Evolutionary conservation across 305 asterid genomes (phyloP).

Genomic region (Ilex paraguariensis): DNA sequence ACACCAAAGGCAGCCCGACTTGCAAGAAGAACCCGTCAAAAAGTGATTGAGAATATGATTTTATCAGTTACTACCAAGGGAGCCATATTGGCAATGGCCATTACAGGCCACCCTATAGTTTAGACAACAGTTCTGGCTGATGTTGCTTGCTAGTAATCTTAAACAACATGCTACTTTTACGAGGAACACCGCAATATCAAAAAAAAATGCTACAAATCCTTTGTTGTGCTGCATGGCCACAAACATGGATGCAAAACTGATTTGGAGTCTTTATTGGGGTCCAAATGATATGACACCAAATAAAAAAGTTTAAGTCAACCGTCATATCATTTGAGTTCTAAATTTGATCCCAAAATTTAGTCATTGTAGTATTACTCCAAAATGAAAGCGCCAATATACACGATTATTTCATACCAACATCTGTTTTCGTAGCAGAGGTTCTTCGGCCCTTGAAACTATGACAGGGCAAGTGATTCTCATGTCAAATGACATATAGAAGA

Average conservation of each 20-base stretch:
- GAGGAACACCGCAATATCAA: conserved; percentile 18
- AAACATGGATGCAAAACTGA: conserved; percentile 10
- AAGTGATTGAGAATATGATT: conserved; percentile 61
- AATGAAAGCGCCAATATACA: too few species aligned
- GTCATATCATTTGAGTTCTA: too few species aligned
- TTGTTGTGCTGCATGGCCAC: conserved; percentile 10
- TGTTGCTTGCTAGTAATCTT: conserved; percentile 65
- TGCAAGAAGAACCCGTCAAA: conserved; percentile 47
- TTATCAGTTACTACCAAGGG: conserved; percentile 47
- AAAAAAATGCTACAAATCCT: conserved; percentile 13
- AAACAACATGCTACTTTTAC: conserved; percentile 72
- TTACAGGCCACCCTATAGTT: conserved; percentile 82
- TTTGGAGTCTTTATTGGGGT: too few species aligned
- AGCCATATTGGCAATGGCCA: conserved; percentile 59
- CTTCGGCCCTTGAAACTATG: conserved; percentile 72
- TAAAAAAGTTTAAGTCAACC: too few species aligned
- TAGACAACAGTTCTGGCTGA: conserved; percentile 86
- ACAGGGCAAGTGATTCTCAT: conserved; percentile 67
- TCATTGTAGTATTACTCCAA: too few species aligned
- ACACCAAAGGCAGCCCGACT: conserved; percentile 50
- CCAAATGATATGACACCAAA: too few species aligned
- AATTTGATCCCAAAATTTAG: too few species aligned
- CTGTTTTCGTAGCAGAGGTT: too few species aligned
- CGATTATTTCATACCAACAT: too few species aligned
- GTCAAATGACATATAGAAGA: conserved; percentile 71